Percentiles rank a stretch among this genome's conserved stretches.
Conservation (phyloP, 352 stramenopile species). For the Phytophthora melonis region DNA sequence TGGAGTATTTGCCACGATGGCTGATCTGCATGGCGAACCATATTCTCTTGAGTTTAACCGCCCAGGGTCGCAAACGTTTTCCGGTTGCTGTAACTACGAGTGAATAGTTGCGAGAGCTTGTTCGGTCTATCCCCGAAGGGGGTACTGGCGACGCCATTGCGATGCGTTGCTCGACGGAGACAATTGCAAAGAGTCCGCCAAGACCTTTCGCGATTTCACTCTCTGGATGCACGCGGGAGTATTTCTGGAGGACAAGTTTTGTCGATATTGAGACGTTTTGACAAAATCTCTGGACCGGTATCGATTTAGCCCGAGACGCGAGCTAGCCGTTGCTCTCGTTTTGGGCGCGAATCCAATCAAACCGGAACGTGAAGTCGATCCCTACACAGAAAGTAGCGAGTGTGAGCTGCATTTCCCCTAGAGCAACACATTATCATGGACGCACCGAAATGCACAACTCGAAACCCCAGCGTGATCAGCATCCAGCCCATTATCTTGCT, state of each 20-base stretch:
- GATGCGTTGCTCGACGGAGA: not conserved
- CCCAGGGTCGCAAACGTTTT: constrained; percentile 6
- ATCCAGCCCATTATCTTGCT: constrained; percentile 48
- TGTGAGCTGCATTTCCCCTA: not conserved
- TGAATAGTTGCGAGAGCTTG: constrained; percentile 7
- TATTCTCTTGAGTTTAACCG: constrained; percentile 12
- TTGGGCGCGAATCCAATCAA: constrained; percentile 28
- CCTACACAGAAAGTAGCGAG: constrained; percentile 16
- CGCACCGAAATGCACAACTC: constrained; percentile 42
- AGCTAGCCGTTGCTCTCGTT: not conserved
- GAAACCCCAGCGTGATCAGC: constrained; percentile 32
- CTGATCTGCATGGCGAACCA: constrained; percentile 34
- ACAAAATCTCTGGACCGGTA: not conserved
- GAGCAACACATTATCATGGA: not conserved
- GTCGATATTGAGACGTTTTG: not conserved
- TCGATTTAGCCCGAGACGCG: not conserved
- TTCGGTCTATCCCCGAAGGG: not conserved
- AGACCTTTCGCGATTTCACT: not conserved
- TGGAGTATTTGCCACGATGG: constrained; percentile 32
- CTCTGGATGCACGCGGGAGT: not conserved
- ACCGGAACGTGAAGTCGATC: constrained; percentile 35
- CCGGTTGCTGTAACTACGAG: not conserved
- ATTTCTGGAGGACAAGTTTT: not conserved
- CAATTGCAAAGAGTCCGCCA: not conserved
- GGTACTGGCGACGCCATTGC: not conserved